Base-by-base conservation (phyloP, 2,329 filamentous ascomycete genomes). In the Phialophora macrospora region DNA sequence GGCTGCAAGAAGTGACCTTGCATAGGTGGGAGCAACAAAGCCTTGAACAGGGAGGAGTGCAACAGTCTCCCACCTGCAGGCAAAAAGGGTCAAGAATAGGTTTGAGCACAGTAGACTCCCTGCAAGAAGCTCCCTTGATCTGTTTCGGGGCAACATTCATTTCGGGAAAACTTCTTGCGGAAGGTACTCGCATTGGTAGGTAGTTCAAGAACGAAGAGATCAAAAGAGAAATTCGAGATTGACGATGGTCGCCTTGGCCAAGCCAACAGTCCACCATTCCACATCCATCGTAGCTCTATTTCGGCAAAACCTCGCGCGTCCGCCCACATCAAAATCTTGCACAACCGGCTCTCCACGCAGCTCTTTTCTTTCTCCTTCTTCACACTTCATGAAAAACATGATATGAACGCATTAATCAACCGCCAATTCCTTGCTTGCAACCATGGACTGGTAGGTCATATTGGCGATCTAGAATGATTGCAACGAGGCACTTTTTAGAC, bases 381-480 rank as follows among this genome's bases (percentile, higher is more conserved):
- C 41, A 72, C 70, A 72, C 68, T 68, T 70, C 60, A 63, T 66
- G 61, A 60, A 71, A 68, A 65, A 69, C 55, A 66, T 44, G 59
- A 66, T 58, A 59, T 66, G 70, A 66, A 71, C 70, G 66, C 70
- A 70, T 68, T 66, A 71, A 70, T 71, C 70, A 72, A 72, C 68
- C 70, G 70, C 68, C 60, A 68, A 56, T 52, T 64, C 68, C 64
- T 67, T 60, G 52, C 54, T 52, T 52, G 14, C n/a, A 20, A 30
- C 59, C 28, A 65, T 70, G 68, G 70, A 64, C 59, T 72, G 68
- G 70, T 70, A 66, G 70, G 70, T 72, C 70, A 72, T 72, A 72
- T 70, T 72, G 70, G 70, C 68, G 68, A 66, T 68, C 70, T 66
- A 72, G 68, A 72, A 57, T 48, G 61, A 64, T 30, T 62, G 17